A percentile compares a stretch with the other conserved stretches of the same genome.
Conservation (phyloP, 768 basidiomycete species). For the Phylloporus sp. region DNA sequence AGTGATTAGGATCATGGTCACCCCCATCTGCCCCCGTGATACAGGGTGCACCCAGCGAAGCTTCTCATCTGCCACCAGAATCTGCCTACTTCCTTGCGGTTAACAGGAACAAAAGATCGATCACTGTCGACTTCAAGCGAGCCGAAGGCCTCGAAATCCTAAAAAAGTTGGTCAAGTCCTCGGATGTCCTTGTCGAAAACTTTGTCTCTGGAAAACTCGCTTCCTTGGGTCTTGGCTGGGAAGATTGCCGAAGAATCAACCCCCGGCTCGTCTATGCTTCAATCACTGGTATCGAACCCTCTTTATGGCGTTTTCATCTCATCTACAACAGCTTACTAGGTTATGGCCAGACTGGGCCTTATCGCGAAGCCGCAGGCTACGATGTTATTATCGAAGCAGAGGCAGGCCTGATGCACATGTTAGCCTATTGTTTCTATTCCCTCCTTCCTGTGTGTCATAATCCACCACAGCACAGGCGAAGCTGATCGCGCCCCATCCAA, state of each 20-base stretch:
- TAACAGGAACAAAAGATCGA: constrained; percentile 86
- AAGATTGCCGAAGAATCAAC: constrained; percentile 74
- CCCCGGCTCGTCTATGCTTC: constrained; percentile 81
- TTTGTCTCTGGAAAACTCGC: constrained; percentile 82
- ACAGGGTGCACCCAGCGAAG: constrained; percentile 44
- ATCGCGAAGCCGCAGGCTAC: constrained; percentile 76
- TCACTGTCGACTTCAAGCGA: constrained; percentile 85
- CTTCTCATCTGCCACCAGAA: constrained; percentile 74
- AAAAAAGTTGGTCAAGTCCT: constrained; percentile 58
- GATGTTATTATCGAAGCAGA: constrained; percentile 86
- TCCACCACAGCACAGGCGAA: constrained; percentile 70
- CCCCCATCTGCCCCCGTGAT: constrained; percentile 55
- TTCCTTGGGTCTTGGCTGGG: constrained; percentile 80
- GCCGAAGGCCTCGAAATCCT: constrained; percentile 73
- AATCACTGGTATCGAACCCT: constrained; percentile 61
- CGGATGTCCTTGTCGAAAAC: constrained; percentile 90
- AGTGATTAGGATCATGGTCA: constrained; percentile 52
- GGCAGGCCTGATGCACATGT: constrained; percentile 95
- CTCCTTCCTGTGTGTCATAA: constrained; percentile 7
- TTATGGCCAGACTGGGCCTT: constrained; percentile 89
- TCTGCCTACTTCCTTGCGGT: constrained; percentile 88
- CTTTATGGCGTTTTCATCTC: background rate
- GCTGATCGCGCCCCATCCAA: constrained; percentile 81
- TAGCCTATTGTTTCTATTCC: constrained; percentile 26
- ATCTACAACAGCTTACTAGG: constrained; percentile 35